Evolutionary conservation across 148 eudicot species (phyloP), one percentile per base, ranked within the genome.

Genomic region (Vaccinium corymbosum): DNA sequence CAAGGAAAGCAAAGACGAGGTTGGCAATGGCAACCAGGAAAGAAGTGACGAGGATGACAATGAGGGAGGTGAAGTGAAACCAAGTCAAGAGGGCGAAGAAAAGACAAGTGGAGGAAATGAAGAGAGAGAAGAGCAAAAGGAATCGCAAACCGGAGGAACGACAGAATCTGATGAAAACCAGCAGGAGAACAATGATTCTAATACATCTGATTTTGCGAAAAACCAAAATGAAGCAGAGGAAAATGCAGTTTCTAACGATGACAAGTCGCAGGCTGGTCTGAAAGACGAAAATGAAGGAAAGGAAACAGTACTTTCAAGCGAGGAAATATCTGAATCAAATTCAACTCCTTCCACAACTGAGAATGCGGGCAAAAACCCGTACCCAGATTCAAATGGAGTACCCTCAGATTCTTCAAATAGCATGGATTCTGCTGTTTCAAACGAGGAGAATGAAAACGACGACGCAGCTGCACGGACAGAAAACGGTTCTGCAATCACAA

Each of bases 271-370:
- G 66, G 82, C 85, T 55, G 86, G 71, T 79, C 75, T 75, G 46
- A 85, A 87, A 22, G 89, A 88, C 66, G 82, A 88, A 81, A 46
- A 84, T 57, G 92, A 90, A 74, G 84, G 82, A 81, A 85, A 87
- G 13, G 85, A 73, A 46, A 57, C 81, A 35, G 80, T 32, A 32
- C 35, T 32, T 50, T 22, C 76, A 1, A 61, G 46, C 70, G 81
- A 79, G 14, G 76, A 80, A 59, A 79, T 70, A 51, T 81, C 80
- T 10, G 75, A 81, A 51, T 76, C 81, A 25, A 79, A 85, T 74
- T 57, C 72, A 52, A 48, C 81, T 35, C 76, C 81, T 8, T 64
- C 52, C 19, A 84, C 77, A 78, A 82, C 86, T 52, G 90, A 87
- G 81, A 86, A 89, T 38, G 83, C 82, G 1, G n/a, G 62, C 49